phyloP scores from a whole-genome alignment of 805 yeast species.

The Saturnispora zaruensis region DNA sequence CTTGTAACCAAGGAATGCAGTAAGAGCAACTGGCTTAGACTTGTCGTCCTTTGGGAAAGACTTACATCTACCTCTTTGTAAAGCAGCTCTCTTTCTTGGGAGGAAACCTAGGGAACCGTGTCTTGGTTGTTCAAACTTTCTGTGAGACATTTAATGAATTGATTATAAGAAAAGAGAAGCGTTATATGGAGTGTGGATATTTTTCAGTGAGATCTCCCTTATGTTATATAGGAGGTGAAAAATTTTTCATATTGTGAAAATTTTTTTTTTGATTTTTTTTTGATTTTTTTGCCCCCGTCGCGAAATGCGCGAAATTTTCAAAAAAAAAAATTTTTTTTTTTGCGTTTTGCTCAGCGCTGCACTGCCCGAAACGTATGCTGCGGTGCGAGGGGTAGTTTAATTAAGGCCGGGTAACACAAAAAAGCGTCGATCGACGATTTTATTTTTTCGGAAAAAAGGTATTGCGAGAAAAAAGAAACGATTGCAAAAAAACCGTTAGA shows the following conservation, averaged over 20 bases:
- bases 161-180: constrained; percentile 1
- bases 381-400: constrained; percentile 2
- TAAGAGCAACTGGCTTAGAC: constrained; percentile 95
- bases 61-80: constrained; percentile 98
- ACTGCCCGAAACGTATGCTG: neutral
- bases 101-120: constrained; percentile 99
- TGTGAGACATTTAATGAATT: constrained; percentile 77
- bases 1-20: constrained; percentile 99
- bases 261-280: neutral
- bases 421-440: neutral
- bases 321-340: too few relatives aligned
- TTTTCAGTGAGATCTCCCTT: neutral
- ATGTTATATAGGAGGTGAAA: neutral
- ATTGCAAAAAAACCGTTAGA: neutral
- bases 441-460: neutral
- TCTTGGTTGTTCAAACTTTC: constrained; percentile 99
- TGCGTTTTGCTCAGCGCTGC: neutral
- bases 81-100: constrained; percentile 99
- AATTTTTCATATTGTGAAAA: neutral
- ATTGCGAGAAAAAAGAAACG: neutral
- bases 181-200: neutral
- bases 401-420: neutral
- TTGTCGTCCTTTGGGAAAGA: constrained; percentile 98
- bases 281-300: neutral
- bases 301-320: neutral